Percentiles rank a stretch among this genome's conserved stretches.
Conservation (phyloP, 768 basidiomycete species). For the Lactarius deliciosus region DNA sequence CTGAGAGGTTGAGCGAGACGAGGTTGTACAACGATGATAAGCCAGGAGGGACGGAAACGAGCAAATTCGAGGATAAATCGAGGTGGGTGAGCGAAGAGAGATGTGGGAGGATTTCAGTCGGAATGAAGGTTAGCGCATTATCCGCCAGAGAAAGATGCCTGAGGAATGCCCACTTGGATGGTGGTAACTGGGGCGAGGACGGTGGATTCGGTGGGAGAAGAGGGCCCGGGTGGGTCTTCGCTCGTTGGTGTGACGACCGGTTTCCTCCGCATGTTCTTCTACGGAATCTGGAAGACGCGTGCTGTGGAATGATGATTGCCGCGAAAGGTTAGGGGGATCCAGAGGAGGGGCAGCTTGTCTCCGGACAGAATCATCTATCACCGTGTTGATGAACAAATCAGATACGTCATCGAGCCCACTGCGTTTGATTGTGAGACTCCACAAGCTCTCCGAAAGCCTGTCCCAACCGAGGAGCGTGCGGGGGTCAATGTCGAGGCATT, state of each 20-base stretch:
- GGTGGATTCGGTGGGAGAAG: constrained; percentile 32
- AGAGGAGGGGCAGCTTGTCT: constrained; percentile 53
- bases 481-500: constrained; percentile 80
- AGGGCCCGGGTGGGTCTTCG: constrained; percentile 26
- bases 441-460: constrained; percentile 62
- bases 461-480: constrained; percentile 84
- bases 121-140: constrained; percentile 79
- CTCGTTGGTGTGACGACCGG: constrained; percentile 21
- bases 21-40: constrained; percentile 76
- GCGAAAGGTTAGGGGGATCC: constrained; percentile 41
- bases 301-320: constrained; percentile 48
- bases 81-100: constrained; percentile 77
- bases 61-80: constrained; percentile 87
- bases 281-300: constrained; percentile 58
- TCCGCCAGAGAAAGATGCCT: constrained; percentile 75
- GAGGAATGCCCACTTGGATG: constrained; percentile 72
- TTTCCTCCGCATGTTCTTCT: constrained; percentile 48
- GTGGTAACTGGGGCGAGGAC: constrained; percentile 44
- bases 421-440: constrained; percentile 71
- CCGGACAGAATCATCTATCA: constrained; percentile 71
- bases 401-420: constrained; percentile 82
- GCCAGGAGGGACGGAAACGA: constrained; percentile 82
- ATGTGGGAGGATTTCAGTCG: constrained; percentile 61
- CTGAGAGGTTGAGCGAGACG: constrained; percentile 87
- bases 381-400: constrained; percentile 73